Conservation (phyloP, 257 asterid species). For the Orobanche coerulescens region DNA sequence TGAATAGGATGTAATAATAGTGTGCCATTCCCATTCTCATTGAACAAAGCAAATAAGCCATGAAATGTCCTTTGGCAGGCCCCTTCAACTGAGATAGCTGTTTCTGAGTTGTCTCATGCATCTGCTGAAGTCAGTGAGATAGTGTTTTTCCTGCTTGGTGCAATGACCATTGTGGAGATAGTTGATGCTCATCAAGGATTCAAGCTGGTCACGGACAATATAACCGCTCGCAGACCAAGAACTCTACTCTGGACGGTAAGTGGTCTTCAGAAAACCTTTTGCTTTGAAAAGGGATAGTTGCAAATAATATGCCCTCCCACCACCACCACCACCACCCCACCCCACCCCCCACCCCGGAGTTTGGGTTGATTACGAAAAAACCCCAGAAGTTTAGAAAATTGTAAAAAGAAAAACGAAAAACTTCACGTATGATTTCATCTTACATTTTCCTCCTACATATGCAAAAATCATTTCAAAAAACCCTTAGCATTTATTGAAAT, state of each 20-base stretch:
- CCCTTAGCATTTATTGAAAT: too few relatives aligned
- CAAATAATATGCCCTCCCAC: too few relatives aligned
- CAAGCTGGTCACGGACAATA: slow-evolving; percentile 87
- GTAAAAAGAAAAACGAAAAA: too few relatives aligned
- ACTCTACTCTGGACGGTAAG: slow-evolving; percentile 98
- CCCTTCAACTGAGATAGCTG: slow-evolving; percentile 85
- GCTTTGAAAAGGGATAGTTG: too few relatives aligned
- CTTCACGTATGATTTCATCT: too few relatives aligned
- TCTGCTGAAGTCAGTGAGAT: slow-evolving; percentile 96
- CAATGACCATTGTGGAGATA: slow-evolving; percentile 97
- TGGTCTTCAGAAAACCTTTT: slow-evolving; percentile 14
- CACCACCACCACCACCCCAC: too few relatives aligned
- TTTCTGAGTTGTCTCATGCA: slow-evolving; percentile 89
- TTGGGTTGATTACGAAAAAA: too few relatives aligned
- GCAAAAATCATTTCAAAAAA: too few relatives aligned
- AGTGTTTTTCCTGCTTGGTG: slow-evolving; percentile 92
- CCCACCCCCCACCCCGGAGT: too few relatives aligned
- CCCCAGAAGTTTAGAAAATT: too few relatives aligned
- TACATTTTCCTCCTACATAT: too few relatives aligned
- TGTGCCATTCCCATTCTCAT: slow-evolving; percentile 10
- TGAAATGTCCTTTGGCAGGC: slow-evolving; percentile 52
- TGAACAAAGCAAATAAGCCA: slow-evolving; percentile 17
- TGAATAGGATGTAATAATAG: too few relatives aligned
- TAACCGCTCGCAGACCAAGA: slow-evolving; percentile 88
- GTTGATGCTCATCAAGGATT: slow-evolving; percentile 98